phyloP scores from a whole-genome alignment of 2,329 filamentous ascomycete genomes.

The Ophiostoma perfectum region DNA sequence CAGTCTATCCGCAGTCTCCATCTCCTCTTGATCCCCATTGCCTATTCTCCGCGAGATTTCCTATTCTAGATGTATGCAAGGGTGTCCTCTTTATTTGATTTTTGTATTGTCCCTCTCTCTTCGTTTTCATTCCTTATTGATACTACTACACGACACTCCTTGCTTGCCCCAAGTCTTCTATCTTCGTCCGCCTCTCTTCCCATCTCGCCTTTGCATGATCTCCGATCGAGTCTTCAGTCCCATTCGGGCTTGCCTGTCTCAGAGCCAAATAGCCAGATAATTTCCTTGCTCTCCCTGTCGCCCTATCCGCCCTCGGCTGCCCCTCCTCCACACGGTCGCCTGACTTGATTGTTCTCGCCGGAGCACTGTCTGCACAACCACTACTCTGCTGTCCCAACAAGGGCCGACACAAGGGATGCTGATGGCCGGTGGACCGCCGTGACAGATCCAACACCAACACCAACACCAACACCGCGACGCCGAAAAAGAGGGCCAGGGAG shows the following conservation, averaged over 20 bases:
- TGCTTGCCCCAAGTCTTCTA: not conserved
- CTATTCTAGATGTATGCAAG: not conserved
- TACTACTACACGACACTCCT: not conserved
- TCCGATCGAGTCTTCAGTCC: not conserved
- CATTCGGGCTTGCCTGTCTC: not conserved
- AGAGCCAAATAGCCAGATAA: not conserved
- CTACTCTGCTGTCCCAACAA: too few relatives aligned
- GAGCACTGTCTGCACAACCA: not conserved
- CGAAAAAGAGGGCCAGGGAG: conserved; percentile 5
- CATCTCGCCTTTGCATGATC: not conserved
- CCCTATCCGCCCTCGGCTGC: too few relatives aligned
- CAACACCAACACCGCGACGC: not conserved
- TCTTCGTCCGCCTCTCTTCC: not conserved
- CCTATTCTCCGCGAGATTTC: too few relatives aligned
- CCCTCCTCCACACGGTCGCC: not conserved
- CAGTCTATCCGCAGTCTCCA: too few relatives aligned
- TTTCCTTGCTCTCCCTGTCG: not conserved
- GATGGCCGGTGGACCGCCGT: too few relatives aligned
- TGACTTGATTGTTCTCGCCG: not conserved
- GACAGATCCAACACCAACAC: too few relatives aligned
- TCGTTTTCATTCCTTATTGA: too few relatives aligned
- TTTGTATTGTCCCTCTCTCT: not conserved
- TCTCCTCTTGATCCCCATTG: too few relatives aligned
- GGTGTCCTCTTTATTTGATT: not conserved
- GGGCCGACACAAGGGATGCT: too few relatives aligned